Conservation (phyloP, 352 stramenopile genomes). For the Pythium myriotylum region DNA sequence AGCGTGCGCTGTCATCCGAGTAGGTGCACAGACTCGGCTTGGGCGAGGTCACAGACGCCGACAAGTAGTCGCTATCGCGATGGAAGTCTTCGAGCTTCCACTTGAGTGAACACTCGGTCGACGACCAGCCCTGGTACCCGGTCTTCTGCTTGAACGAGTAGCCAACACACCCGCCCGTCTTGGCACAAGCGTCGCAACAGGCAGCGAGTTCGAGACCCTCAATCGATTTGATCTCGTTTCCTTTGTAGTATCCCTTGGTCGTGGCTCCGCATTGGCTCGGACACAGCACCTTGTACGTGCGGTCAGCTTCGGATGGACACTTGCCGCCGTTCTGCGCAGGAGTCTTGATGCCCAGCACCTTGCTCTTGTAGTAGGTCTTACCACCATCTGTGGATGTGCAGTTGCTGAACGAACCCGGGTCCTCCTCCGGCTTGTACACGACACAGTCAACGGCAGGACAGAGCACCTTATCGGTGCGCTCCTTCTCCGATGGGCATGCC, state of each 20-base stretch:
- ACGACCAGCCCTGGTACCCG: neutral
- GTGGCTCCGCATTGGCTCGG: neutral
- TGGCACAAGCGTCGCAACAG: neutral
- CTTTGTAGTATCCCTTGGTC: neutral
- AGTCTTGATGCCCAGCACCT: neutral
- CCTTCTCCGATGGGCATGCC: neutral
- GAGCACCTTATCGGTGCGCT: neutral
- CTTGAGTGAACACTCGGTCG: neutral
- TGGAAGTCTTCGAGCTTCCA: neutral
- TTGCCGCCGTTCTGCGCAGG: constrained; percentile 1
- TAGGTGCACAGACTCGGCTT: neutral
- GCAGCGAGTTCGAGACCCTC: neutral
- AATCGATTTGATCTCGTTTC: neutral
- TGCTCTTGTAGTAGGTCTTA: neutral
- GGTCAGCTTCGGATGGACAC: neutral
- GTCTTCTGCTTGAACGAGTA: neutral
- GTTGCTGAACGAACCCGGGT: neutral
- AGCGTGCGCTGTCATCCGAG: neutral
- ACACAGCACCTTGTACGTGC: neutral
- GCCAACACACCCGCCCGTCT: neutral
- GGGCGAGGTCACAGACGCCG: neutral
- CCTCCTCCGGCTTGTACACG: neutral
- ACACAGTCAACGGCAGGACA: neutral
- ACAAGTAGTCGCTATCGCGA: neutral
- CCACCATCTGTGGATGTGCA: neutral